Evolutionary conservation across 345 rosid genomes (phyloP).

Genomic region (Tarenaya hassleriana): DNA sequence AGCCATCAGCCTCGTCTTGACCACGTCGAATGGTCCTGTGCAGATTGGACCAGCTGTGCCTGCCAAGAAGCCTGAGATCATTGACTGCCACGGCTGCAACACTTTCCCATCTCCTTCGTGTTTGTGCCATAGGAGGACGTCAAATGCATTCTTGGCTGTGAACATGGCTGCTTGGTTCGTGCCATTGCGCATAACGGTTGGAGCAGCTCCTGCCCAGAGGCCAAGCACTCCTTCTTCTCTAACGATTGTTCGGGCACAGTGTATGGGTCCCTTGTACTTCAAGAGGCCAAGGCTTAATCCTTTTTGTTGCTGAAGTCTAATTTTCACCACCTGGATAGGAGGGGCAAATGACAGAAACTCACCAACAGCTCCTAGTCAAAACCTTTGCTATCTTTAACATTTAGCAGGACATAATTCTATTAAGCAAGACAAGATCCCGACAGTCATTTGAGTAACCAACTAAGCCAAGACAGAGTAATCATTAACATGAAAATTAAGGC

Average conservation of each 20-base stretch:
- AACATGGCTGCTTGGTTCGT: slow-evolving; percentile 98
- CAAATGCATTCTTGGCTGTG: slow-evolving; percentile 82
- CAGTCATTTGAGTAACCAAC: no score
- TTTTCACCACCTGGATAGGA: slow-evolving; percentile 73
- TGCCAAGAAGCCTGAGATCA: slow-evolving; percentile 93
- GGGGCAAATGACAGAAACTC: slow-evolving; percentile 19
- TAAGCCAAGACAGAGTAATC: no score
- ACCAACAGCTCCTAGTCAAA: no score
- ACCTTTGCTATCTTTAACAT: no score
- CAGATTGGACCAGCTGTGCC: slow-evolving; percentile 92
- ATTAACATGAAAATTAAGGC: no score
- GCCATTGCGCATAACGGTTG: slow-evolving; percentile 95
- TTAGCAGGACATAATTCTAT: no score
- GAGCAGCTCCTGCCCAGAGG: slow-evolving; percentile 94
- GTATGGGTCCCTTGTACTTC: slow-evolving; percentile 90
- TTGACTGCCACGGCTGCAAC: slow-evolving; percentile 90
- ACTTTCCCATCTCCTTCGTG: slow-evolving; percentile 86
- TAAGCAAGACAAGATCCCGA: no score
- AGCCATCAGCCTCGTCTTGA: slow-evolving; percentile 94
- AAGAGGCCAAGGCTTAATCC: slow-evolving; percentile 72
- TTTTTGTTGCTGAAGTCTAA: slow-evolving; percentile 89
- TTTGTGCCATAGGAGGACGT: slow-evolving; percentile 79
- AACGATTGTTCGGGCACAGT: slow-evolving; percentile 63
- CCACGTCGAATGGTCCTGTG: slow-evolving; percentile 96
- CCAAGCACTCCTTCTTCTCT: slow-evolving; percentile 78